Evolutionary conservation across 345 rosid species (phyloP).

Genomic region (Pelargonium nanum): DNA sequence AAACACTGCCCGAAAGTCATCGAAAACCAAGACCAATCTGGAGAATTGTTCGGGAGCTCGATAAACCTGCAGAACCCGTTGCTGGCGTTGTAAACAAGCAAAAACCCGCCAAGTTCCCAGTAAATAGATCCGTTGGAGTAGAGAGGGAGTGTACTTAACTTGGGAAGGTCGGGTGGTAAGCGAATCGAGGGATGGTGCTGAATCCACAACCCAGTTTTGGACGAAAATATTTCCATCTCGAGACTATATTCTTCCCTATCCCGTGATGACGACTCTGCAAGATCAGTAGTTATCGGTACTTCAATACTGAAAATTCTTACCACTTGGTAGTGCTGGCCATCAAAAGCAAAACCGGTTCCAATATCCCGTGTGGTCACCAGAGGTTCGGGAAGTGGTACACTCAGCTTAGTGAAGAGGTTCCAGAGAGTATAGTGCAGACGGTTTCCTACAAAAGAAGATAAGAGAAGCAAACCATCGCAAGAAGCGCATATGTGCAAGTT

Average conservation of each 20-base stretch:
- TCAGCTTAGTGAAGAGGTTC: conserved; percentile 11
- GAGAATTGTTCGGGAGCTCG: conserved; percentile 15
- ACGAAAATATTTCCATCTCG: conserved; percentile 19
- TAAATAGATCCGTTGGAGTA: conserved; percentile 13
- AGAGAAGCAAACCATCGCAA: conserved; percentile 16
- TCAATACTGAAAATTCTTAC: conserved; percentile 13
- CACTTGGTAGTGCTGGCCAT: conserved; percentile 15
- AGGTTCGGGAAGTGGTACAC: conserved; percentile 15
- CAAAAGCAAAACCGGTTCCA: conserved; percentile 15
- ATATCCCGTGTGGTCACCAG: conserved; percentile 15
- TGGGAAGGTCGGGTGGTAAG: conserved; percentile 18
- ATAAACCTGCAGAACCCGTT: conserved; percentile 8
- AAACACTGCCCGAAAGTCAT: conserved; percentile 21
- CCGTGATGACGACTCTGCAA: not conserved
- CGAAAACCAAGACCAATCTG: conserved; percentile 10
- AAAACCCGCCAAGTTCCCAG: conserved; percentile 19
- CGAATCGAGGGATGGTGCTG: not conserved
- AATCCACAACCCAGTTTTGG: conserved; percentile 12
- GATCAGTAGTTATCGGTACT: not conserved
- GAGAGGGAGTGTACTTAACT: conserved; percentile 9
- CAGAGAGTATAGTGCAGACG: not conserved
- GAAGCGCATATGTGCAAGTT: conserved; percentile 13
- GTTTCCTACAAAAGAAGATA: conserved; percentile 6
- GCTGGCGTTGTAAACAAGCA: conserved; percentile 12
- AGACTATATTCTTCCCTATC: not conserved